Evolutionary conservation across 2,329 filamentous ascomycete genomes (phyloP).

Genomic region (Graphiopsis chlorocephala): DNA sequence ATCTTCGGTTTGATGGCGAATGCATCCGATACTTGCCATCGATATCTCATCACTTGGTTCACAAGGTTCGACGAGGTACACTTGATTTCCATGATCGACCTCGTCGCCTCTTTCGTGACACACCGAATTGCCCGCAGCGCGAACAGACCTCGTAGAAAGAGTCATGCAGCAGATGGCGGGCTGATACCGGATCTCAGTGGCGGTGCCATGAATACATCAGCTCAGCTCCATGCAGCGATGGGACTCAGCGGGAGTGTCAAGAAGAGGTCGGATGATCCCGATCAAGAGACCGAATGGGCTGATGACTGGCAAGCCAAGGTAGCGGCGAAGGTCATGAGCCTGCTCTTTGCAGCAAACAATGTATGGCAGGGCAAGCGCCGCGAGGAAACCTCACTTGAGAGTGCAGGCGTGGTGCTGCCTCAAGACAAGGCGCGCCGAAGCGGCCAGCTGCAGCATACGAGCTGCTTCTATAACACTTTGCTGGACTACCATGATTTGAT

Average conservation of each 20-base stretch:
- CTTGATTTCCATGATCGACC: slow-evolving; percentile 71
- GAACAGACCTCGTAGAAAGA: slow-evolving; percentile 61
- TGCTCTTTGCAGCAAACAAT: slow-evolving; percentile 81
- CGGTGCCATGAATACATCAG: slow-evolving; percentile 60
- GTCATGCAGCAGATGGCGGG: slow-evolving; percentile 61
- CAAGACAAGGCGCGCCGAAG: slow-evolving; percentile 26
- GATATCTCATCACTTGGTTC: slow-evolving; percentile 75
- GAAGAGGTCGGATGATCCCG: slow-evolving; percentile 53
- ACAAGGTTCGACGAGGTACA: slow-evolving; percentile 64
- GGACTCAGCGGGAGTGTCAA: slow-evolving; percentile 49
- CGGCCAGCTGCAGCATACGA: slow-evolving; percentile 72
- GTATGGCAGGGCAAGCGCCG: slow-evolving; percentile 35
- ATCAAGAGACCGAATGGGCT: slow-evolving; percentile 59
- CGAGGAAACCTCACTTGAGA: slow-evolving; percentile 27
- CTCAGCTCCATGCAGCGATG: slow-evolving; percentile 75
- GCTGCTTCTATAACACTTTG: slow-evolving; percentile 82
- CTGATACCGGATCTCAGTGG: slow-evolving; percentile 71
- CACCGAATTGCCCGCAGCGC: slow-evolving; percentile 73
- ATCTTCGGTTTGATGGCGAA: slow-evolving; percentile 78
- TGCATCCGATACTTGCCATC: slow-evolving; percentile 70
- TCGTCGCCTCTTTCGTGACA: slow-evolving; percentile 75
- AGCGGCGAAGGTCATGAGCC: slow-evolving; percentile 72
- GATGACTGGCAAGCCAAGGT: slow-evolving; percentile 91
- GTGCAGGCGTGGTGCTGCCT: slow-evolving; percentile 46
- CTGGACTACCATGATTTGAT: slow-evolving; percentile 84